These are phyloP conservation scores for Penicillium carneum DNA, from an alignment of 2,329 filamentous ascomycete species.

Conservation along the genomic window DNA sequence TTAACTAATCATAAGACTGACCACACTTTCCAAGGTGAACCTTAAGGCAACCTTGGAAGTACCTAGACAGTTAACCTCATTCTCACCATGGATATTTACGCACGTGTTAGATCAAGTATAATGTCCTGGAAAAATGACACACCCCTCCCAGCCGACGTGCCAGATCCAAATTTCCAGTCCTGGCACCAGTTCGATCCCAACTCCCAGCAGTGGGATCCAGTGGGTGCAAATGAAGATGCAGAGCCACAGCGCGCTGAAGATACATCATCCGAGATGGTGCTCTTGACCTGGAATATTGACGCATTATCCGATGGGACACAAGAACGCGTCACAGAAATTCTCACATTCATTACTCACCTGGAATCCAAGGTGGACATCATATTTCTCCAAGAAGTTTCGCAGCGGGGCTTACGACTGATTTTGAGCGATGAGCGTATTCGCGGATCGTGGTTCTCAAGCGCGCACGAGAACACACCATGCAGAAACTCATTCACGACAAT, in stretches of 20 bases:
- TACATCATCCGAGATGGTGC: background rate
- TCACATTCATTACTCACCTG: slow-evolving; percentile 15
- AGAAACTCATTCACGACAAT: slow-evolving; percentile 34
- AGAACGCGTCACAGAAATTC: slow-evolving; percentile 21
- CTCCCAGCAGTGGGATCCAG: slow-evolving; percentile 9
- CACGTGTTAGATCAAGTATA: background rate
- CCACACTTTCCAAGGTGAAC: background rate
- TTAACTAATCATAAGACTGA: background rate
- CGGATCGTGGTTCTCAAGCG: slow-evolving; percentile 19
- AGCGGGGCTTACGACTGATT: slow-evolving; percentile 18
- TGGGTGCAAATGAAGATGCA: background rate
- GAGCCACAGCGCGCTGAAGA: background rate
- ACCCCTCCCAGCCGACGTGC: background rate
- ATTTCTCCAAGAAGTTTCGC: slow-evolving; percentile 28
- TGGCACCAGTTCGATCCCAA: slow-evolving; percentile 9
- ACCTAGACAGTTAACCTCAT: background rate
- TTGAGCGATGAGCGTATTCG: slow-evolving; percentile 20
- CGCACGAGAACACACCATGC: slow-evolving; percentile 32
- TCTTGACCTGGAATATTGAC: slow-evolving; percentile 31
- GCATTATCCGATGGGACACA: slow-evolving; percentile 6
- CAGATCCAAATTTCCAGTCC: slow-evolving; percentile 6
- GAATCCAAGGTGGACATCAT: slow-evolving; percentile 16
- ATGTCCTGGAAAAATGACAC: background rate
- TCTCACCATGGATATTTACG: background rate
- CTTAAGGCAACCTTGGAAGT: background rate